Conservation (phyloP, 495 filamentous ascomycete species). For the Clavariopsis aquatica region DNA sequence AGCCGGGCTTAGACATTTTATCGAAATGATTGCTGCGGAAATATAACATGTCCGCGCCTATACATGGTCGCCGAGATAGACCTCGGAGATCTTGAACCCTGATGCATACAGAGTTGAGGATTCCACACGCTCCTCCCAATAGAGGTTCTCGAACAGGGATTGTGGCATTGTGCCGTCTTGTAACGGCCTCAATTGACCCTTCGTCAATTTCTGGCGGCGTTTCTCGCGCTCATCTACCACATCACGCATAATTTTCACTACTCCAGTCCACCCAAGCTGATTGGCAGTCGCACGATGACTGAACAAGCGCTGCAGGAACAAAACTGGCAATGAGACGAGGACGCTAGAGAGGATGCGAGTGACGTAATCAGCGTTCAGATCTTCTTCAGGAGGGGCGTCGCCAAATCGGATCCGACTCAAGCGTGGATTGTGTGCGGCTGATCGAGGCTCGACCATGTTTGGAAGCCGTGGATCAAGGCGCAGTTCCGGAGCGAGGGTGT, state of each 20-base stretch:
- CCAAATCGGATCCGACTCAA: slow-evolving; percentile 67
- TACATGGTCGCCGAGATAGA: neutral
- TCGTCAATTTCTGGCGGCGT: slow-evolving; percentile 33
- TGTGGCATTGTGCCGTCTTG: slow-evolving; percentile 24
- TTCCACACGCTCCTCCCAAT: slow-evolving; percentile 47
- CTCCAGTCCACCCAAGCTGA: slow-evolving; percentile 49
- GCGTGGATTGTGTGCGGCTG: slow-evolving; percentile 50
- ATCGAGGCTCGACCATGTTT: slow-evolving; percentile 36
- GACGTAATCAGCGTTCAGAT: slow-evolving; percentile 40
- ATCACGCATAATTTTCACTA: slow-evolving; percentile 51
- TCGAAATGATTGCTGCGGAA: neutral
- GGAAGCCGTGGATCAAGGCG: slow-evolving; percentile 41
- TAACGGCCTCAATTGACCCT: slow-evolving; percentile 22
- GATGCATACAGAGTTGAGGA: slow-evolving; percentile 10
- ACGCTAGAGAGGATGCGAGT: slow-evolving; percentile 58
- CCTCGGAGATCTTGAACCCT: slow-evolving; percentile 18
- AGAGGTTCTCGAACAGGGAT: slow-evolving; percentile 40
- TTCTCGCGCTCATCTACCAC: slow-evolving; percentile 64
- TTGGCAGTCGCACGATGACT: slow-evolving; percentile 53
- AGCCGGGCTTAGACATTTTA: neutral
- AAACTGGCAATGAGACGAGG: slow-evolving; percentile 64
- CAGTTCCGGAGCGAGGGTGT: slow-evolving; percentile 41
- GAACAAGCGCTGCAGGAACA: slow-evolving; percentile 58
- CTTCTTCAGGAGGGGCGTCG: slow-evolving; percentile 55
- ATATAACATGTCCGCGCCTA: neutral